A percentile compares a stretch with the other conserved stretches of the same genome.
phyloP scores from a whole-genome alignment of 805 yeast genomes.

The Spathaspora gorwiae region DNA sequence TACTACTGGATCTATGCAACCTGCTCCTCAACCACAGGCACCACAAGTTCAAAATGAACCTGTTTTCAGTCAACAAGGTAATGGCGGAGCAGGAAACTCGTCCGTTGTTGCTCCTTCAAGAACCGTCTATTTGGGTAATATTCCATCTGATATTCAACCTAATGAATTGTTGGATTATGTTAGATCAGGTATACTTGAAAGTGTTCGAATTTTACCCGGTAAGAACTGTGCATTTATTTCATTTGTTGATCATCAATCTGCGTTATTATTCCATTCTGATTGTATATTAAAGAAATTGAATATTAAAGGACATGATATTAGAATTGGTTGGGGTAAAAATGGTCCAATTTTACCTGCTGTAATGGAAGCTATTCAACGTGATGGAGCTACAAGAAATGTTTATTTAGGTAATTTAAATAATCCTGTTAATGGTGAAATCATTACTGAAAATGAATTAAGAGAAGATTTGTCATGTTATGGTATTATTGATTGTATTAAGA shows the following conservation, averaged over 20 bases:
- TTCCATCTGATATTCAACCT: slow-evolving; percentile 76
- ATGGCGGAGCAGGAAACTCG: slow-evolving; percentile 4
- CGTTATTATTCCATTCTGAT: slow-evolving; percentile 88
- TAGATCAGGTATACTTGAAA: slow-evolving; percentile 84
- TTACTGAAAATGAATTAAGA: slow-evolving; percentile 61
- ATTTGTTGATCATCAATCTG: slow-evolving; percentile 83
- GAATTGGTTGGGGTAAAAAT: slow-evolving; percentile 92
- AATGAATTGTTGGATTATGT: slow-evolving; percentile 85
- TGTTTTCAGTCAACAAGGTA: not conserved
- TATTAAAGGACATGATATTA: slow-evolving; percentile 74
- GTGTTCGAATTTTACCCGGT: slow-evolving; percentile 69
- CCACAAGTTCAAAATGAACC: slow-evolving; percentile 1
- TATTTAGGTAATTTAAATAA: slow-evolving; percentile 78
- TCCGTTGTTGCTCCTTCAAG: slow-evolving; percentile 57
- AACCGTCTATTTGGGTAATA: slow-evolving; percentile 85
- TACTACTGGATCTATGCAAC: not conserved
- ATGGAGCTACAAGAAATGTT: slow-evolving; percentile 91
- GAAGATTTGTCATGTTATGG: slow-evolving; percentile 73
- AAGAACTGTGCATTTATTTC: slow-evolving; percentile 89
- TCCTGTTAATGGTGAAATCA: slow-evolving; percentile 41
- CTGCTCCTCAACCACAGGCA: not conserved
- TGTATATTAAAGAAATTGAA: slow-evolving; percentile 80
- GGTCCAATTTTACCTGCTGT: slow-evolving; percentile 72
- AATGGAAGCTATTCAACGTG: slow-evolving; percentile 68
- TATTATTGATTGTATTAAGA: slow-evolving; percentile 76